Percentiles rank a stretch among this genome's conserved stretches.
Conservation (phyloP, 2,329 filamentous ascomycete species). For the Cladosporium sp. region DNA sequence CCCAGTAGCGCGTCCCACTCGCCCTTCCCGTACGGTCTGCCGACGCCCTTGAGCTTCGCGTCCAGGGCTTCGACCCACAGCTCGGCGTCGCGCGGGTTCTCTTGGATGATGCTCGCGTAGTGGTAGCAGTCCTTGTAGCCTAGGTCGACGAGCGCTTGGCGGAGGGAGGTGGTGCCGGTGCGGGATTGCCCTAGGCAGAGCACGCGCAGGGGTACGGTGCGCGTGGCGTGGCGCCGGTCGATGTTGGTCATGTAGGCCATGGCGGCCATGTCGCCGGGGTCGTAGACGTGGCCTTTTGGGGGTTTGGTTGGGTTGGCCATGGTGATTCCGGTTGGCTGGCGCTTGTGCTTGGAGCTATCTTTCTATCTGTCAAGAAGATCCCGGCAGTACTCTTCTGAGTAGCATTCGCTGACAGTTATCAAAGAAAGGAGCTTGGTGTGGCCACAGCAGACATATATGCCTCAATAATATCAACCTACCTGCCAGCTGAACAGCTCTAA, state of each 20-base stretch:
- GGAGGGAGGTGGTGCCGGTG: slow-evolving; percentile 54
- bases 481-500: too few relatives aligned
- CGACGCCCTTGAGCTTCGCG: slow-evolving; percentile 16
- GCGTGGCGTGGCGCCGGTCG: slow-evolving; percentile 13
- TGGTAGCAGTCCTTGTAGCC: slow-evolving; percentile 61
- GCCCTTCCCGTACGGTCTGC: slow-evolving; percentile 9
- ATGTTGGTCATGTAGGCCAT: slow-evolving; percentile 11
- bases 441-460: too few relatives aligned
- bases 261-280: slow-evolving; percentile 10
- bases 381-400: too few relatives aligned
- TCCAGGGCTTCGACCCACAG: slow-evolving; percentile 21
- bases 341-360: too few relatives aligned
- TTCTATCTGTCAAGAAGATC: too few relatives aligned
- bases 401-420: too few relatives aligned
- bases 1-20: slow-evolving; percentile 31
- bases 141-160: slow-evolving; percentile 51
- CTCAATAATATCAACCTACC: too few relatives aligned
- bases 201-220: slow-evolving; percentile 54
- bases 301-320: neutral
- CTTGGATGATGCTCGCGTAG: slow-evolving; percentile 45
- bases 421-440: too few relatives aligned
- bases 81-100: slow-evolving; percentile 17
- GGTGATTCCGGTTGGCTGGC: neutral
- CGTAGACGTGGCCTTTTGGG: slow-evolving; percentile 1
- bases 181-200: slow-evolving; percentile 59